Evolutionary conservation across 352 stramenopile genomes (phyloP), one percentile per base, ranked within the genome.

Genomic region (Phytopythium aichiense): DNA sequence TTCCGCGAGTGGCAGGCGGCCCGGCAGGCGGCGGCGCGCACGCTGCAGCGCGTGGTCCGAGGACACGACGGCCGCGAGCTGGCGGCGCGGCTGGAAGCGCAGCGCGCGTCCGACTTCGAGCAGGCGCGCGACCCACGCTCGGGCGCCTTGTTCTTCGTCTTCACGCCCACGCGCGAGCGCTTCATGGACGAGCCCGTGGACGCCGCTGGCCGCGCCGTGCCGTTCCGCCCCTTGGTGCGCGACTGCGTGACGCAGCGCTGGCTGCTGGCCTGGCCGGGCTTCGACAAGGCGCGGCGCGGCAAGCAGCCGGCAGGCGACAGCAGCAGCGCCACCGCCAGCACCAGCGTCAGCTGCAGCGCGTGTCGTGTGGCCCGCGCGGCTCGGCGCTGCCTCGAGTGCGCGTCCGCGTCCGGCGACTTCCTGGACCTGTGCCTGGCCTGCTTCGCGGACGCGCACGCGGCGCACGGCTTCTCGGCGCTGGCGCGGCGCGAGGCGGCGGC

Each of bases 371-470:
- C 88, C 42, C 76, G 77, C 7, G 83, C 83, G 9, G 78, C 78
- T 22, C 74, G 85, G 11, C 69, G 84, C 25, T 94, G 85, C 60
- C 71, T 77, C 60, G 85, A 92, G 61, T 94, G 85, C 66, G 87
- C 74, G 51, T 76, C 79, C 4, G 12, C 65, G 6, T 57, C 56
- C 0, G 85, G 85, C 4, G 85, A 92, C 63, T 92, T 85, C 58
- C 65, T 92, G 35, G 76, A 94, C 60, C 78, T 79, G 56, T 94
- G 85, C 30, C 69, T 92, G 30, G 78, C 72, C 23, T 94, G 85
- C 66, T 94, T 89, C 66, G 88, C 74, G 56, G 76, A 92, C 46
- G 57, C 48, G 2, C 81, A 92, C 35, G 65, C 60, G 11, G 87
- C 74, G 80, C 85, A 94, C 67, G 66, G 79, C 49, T 94, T 89